These are phyloP conservation scores for Haematococcus lacustris DNA, from an alignment of 139 green algal genomes.

Conservation along the genomic window DNA sequence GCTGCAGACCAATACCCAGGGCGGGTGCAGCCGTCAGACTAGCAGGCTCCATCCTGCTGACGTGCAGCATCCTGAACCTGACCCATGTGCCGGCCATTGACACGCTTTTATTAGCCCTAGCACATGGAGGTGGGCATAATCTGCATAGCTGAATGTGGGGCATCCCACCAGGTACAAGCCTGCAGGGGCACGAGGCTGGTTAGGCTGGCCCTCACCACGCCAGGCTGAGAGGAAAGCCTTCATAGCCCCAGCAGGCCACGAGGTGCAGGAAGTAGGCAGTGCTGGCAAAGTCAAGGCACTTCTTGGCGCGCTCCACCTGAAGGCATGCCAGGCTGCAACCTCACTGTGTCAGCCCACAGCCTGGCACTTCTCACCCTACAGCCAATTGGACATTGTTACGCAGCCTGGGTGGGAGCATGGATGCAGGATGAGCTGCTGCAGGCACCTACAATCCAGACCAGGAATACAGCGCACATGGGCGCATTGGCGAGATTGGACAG, in stretches of 20 bases:
- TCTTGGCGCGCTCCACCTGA: constrained; percentile 87
- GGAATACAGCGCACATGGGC: constrained; percentile 31
- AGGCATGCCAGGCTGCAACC: background rate
- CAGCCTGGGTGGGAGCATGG: background rate
- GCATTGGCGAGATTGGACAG: constrained; percentile 47
- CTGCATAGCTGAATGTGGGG: background rate
- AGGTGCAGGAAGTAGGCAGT: constrained; percentile 82
- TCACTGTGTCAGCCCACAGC: background rate
- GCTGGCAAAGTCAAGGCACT: constrained; percentile 89
- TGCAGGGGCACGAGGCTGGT: too few species aligned
- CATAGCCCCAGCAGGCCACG: constrained; percentile 37
- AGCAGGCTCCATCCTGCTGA: background rate
- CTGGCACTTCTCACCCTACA: background rate
- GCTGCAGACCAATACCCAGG: background rate
- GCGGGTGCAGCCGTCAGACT: background rate
- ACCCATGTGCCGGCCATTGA: too few species aligned
- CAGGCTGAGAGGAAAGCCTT: constrained; percentile 52
- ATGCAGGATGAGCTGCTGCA: background rate
- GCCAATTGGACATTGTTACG: background rate
- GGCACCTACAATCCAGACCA: constrained; percentile 52
- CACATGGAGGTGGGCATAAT: background rate
- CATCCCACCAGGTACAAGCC: too few species aligned
- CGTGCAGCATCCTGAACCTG: too few species aligned
- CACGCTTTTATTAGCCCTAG: too few species aligned
- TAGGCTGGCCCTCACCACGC: constrained; percentile 76